Conservation (phyloP, 2,329 filamentous ascomycete species). For the Cordyceps cateniannulata region DNA sequence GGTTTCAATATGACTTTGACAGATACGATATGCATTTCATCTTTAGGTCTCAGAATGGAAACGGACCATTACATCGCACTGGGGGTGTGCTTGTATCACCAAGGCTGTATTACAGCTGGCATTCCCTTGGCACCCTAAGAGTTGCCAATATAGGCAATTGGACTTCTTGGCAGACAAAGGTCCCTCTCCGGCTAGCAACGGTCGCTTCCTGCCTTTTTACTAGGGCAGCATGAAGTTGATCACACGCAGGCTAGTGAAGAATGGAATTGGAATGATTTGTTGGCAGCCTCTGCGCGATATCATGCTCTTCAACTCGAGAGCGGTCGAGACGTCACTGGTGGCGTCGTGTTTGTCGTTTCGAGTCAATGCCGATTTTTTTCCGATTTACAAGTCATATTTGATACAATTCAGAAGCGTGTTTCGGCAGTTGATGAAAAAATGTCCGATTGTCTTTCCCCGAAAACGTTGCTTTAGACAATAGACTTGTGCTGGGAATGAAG, state of each 20-base stretch:
- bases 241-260: too few species aligned
- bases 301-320: background rate
- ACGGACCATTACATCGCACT: background rate
- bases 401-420: background rate
- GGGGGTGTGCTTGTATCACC: background rate
- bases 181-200: background rate
- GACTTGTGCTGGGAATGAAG: background rate
- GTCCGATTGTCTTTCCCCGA: background rate
- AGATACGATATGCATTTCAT: background rate
- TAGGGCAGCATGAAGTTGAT: too few species aligned
- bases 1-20: constrained; percentile 2
- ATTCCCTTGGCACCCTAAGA: background rate
- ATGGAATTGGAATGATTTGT: background rate
- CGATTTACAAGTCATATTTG: background rate
- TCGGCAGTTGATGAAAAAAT: background rate
- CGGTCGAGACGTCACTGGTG: background rate
- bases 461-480: background rate
- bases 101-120: background rate
- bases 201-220: background rate
- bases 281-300: too few species aligned
- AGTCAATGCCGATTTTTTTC: background rate
- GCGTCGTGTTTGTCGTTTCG: background rate
- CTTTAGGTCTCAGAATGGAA: background rate
- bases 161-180: background rate
- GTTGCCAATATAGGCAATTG: background rate